A percentile compares a stretch with the other conserved stretches of the same genome.
These are phyloP conservation scores for Macaranga tanarius DNA, from an alignment of 441 rosid genomes.

Conservation along the genomic window DNA sequence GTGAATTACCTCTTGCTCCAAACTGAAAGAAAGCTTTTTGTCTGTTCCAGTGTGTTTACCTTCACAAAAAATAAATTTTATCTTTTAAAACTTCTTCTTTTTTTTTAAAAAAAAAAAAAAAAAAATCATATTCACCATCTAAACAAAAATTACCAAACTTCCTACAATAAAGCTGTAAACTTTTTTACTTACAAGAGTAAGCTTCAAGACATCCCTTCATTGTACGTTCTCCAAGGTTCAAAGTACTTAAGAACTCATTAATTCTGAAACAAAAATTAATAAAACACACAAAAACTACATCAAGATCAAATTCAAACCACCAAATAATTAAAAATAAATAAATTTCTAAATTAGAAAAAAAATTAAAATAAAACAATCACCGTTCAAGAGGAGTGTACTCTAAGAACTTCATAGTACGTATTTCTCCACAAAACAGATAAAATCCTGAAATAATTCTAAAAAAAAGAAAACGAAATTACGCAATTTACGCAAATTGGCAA, in stretches of 20 bases:
- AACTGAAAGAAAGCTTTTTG: slow-evolving; percentile 80
- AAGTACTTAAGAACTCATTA: slow-evolving; percentile 61
- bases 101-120: not conserved
- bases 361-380: slow-evolving; percentile 28
- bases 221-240: slow-evolving; percentile 78
- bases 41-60: slow-evolving; percentile 93
- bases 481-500: not conserved
- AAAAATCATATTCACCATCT: not conserved
- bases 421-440: not conserved
- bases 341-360: not conserved
- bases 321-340: slow-evolving; percentile 3
- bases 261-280: slow-evolving; percentile 40
- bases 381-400: slow-evolving; percentile 84
- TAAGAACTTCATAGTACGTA: slow-evolving; percentile 67
- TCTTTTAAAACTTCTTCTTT: too few species aligned
- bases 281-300: not conserved
- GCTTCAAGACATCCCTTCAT: slow-evolving; percentile 86
- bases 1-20: slow-evolving; percentile 79
- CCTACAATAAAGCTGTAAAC: not conserved
- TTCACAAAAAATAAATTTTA: slow-evolving; percentile 17
- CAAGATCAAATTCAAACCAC: slow-evolving; percentile 2
- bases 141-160: slow-evolving; percentile 1
- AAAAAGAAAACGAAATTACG: not conserved
- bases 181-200: slow-evolving; percentile 68
- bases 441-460: not conserved